Base-by-base conservation (phyloP, 2,329 filamentous ascomycete genomes). In the Ustulina deusta region DNA sequence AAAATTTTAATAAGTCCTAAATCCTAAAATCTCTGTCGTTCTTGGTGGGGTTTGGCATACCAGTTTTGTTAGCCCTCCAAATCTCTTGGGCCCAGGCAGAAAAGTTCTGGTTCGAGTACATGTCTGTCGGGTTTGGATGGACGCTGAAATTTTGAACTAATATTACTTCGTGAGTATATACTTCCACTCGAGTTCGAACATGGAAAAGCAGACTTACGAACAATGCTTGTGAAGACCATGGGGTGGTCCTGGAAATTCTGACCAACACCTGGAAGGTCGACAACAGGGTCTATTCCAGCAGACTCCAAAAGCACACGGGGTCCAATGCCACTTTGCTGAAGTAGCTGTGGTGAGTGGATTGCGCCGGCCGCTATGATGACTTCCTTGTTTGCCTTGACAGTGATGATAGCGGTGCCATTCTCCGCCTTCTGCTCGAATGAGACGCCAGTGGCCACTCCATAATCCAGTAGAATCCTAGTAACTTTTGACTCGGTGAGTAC, bases 231-330 rank as follows among this genome's bases (percentile, higher is more conserved):
- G 20, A 74, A 70, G 6, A 78, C 68, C 71, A 75, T 79, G 11
- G 77, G 74, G 60, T 86, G 83, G 68, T 86, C 84, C 66, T 85
- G 83, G 64, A 85, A 82, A 66, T 85, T 83, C 58, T 82, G 78
- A 4, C 84, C 84, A 3, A 86, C 84, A 2, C 82, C 81, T 4
- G 82, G 80, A 17, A 85, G 77, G 55, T 84, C 79, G 40, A 84
- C 77, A 6, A 81, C 65, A 1, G 77, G 75, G 7, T 79, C 75
- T 32, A 86, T 81, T 1, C 80, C 81, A 6, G 80, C 79, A 10
- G 76, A 74, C n/a, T 79, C 71, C 2, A 88, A 81, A 15, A 86
- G 73, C 22, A 78, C 75, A 7, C 75, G 77, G 11, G 82, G 79
- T 13, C 81, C 81, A 25, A 82, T 74, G 6, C 80, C 80, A 52